phyloP scores from a whole-genome alignment of 176 grass and related monocot genomes.

The Melocanna baccifera region DNA sequence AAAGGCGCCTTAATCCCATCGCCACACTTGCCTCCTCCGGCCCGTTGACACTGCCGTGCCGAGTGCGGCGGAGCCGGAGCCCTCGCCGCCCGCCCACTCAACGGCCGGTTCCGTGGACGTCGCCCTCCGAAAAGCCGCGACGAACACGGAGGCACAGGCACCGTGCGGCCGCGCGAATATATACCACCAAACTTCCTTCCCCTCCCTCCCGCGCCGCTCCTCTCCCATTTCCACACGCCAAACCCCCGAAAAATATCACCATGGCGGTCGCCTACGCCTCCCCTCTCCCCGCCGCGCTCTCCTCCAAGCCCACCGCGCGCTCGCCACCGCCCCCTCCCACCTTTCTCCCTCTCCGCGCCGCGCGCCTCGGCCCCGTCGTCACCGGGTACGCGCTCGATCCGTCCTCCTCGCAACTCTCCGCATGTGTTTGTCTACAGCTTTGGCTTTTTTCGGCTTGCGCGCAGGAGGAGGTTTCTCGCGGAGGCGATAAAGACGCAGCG shows the following conservation, averaged over 20 bases:
- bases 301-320: background rate
- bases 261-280: slow-evolving; percentile 13
- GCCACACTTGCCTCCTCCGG: too few relatives aligned
- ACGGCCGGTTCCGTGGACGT: too few relatives aligned
- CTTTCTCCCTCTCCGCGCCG: background rate
- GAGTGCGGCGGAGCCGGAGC: background rate
- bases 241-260: background rate
- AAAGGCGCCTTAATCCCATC: too few relatives aligned
- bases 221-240: background rate
- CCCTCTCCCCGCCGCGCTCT: background rate
- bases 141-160: background rate
- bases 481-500: slow-evolving; percentile 42
- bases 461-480: slow-evolving; percentile 30
- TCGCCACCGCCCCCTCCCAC: background rate
- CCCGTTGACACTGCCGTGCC: background rate
- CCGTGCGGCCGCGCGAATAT: slow-evolving; percentile 11
- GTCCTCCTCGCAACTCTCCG: background rate
- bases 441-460: background rate
- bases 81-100: background rate
- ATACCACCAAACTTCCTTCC: background rate
- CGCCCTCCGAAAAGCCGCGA: background rate
- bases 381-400: slow-evolving; percentile 7
- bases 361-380: background rate
- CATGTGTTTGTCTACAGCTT: background rate
- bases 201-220: background rate